Conservation (phyloP, 2,329 filamentous ascomycete species). For the Colletotrichum sojae region DNA sequence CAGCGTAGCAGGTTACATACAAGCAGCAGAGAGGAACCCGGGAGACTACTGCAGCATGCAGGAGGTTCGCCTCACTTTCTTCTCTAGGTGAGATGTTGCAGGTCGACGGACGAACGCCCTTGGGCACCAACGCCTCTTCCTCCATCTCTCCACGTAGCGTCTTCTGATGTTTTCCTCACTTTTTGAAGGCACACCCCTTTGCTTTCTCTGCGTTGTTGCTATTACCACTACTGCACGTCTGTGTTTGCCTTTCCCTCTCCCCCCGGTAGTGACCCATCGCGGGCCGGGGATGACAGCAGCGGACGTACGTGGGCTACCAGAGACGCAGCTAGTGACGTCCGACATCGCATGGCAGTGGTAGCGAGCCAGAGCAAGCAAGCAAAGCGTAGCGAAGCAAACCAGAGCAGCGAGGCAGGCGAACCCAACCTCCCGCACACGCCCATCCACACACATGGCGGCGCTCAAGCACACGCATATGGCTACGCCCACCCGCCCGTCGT, state of each 20-base stretch:
- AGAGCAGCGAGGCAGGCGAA: not conserved
- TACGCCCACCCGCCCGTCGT: slow-evolving; percentile 16
- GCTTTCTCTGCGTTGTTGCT: not conserved
- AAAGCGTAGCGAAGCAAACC: not conserved
- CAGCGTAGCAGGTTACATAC: not conserved
- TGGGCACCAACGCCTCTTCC: slow-evolving; percentile 40
- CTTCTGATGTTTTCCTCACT: too few relatives aligned
- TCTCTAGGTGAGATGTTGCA: slow-evolving; percentile 12
- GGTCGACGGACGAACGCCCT: not conserved
- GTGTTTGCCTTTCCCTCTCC: not conserved
- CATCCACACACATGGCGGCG: slow-evolving; percentile 1
- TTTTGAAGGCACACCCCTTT: not conserved
- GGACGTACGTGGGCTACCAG: not conserved
- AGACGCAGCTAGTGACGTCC: slow-evolving; percentile 38
- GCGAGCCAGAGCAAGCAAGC: too few relatives aligned
- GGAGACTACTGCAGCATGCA: slow-evolving; percentile 21
- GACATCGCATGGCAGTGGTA: slow-evolving; percentile 27
- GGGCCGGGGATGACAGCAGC: not conserved
- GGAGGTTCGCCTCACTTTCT: slow-evolving; percentile 28
- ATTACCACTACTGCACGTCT: not conserved
- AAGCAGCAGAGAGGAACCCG: not conserved
- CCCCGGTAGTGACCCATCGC: not conserved
- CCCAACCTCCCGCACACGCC: slow-evolving; percentile 30
- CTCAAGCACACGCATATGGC: not conserved
- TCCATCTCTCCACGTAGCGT: not conserved